Base-by-base conservation (phyloP, 139 green algal species). In the Haematococcus sp. region DNA sequence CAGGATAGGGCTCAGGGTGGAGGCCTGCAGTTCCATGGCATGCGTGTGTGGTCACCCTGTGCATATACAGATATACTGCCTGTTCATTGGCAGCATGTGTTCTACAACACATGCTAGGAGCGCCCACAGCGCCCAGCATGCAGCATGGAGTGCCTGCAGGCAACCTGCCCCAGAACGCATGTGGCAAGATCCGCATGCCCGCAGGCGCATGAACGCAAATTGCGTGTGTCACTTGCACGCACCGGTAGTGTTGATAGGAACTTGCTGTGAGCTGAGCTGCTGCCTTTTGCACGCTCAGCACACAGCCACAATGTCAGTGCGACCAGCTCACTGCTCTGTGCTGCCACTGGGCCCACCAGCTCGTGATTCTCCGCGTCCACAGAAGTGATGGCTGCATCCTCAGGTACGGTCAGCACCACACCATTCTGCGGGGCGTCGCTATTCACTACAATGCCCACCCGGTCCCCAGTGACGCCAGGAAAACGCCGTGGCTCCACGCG, bases 281-380 rank as follows among this genome's bases (percentile, higher is more conserved):
- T 2, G 1, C 83, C 85, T 75, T 87, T 82, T 0, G 63, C 54
- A 0, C 87, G 79, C 81, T 98, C 91, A 9, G 84, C 83, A 73
- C 96, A 74, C 5, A 98, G 83, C 91, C 92, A 97, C 19, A 98
- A 84, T 23, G 94, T 87, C 2, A 98, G 80, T 2, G 81, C 87
- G 2, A 92, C 79, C 25, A 98, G 84, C 83, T 98, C 93, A 55
- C 84, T 84, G 28, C 81, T 74, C 1, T 87, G 83, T 27, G 79
- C 78, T 16, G 90, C 91, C 19, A 93, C 25, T 0, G 52, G 19
- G 0, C 84, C 83, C 27, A 97, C 75, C 23, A 88, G 60, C 1
- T 81, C 52, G 54, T 96, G 80, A 19, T 89, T 76, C 46, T 82
- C 76, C 9, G 93, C 93, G 54, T 98, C 94, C 5, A 92, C 84